These are phyloP conservation scores for Globisporangium parvum DNA, from an alignment of 352 stramenopile species.

Conservation along the genomic window DNA sequence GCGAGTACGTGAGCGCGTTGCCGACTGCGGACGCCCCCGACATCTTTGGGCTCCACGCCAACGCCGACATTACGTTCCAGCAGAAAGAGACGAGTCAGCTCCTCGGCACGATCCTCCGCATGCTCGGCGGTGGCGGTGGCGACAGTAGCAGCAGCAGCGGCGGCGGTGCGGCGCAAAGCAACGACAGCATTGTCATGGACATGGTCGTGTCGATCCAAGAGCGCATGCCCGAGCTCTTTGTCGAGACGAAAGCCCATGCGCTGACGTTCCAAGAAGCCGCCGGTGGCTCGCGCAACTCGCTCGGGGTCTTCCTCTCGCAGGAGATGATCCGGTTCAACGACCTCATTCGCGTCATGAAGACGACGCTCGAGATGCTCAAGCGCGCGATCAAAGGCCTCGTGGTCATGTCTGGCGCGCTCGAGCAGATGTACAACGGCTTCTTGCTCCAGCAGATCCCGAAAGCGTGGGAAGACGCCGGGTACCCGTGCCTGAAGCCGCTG, in stretches of 20 bases:
- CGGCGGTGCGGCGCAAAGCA: slow-evolving; percentile 37
- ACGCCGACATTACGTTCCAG: slow-evolving; percentile 94
- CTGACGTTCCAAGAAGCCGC: slow-evolving; percentile 75
- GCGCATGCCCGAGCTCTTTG: slow-evolving; percentile 67
- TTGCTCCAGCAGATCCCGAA: slow-evolving; percentile 86
- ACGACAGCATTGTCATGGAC: slow-evolving; percentile 80
- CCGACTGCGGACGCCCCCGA: slow-evolving; percentile 84
- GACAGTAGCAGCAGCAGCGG: slow-evolving; percentile 34
- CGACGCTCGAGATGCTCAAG: slow-evolving; percentile 82
- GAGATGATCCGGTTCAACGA: slow-evolving; percentile 90
- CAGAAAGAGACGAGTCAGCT: slow-evolving; percentile 88
- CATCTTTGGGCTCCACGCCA: slow-evolving; percentile 91
- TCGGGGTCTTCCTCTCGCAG: slow-evolving; percentile 90
- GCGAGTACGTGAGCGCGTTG: slow-evolving; percentile 80
- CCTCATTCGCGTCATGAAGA: slow-evolving; percentile 82
- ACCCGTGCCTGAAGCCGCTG: slow-evolving; percentile 90
- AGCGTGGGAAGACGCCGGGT: slow-evolving; percentile 87
- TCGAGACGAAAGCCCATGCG: slow-evolving; percentile 57
- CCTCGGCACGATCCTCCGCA: slow-evolving; percentile 62
- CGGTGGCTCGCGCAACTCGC: slow-evolving; percentile 88
- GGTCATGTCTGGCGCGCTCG: slow-evolving; percentile 86
- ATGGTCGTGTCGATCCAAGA: slow-evolving; percentile 78
- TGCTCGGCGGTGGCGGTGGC: slow-evolving; percentile 51
- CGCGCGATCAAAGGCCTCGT: slow-evolving; percentile 87
- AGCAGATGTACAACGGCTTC: slow-evolving; percentile 92